Evolutionary conservation across 768 basidiomycete species (phyloP).

Genomic region (Gymnopilus junonius): DNA sequence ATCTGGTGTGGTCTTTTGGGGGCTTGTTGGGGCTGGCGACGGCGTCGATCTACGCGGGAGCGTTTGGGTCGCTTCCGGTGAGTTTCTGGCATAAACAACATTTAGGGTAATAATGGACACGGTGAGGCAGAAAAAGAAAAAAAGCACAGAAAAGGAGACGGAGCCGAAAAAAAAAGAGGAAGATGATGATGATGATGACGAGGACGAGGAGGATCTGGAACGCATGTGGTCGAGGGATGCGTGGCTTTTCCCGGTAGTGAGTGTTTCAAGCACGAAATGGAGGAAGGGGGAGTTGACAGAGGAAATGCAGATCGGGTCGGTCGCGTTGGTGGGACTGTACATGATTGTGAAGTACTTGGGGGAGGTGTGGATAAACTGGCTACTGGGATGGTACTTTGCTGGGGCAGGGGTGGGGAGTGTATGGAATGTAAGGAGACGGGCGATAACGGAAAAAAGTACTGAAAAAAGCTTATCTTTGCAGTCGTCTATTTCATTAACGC

Average conservation of each 20-base stretch:
- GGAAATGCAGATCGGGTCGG: constrained; percentile 65
- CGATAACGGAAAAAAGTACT: too few relatives aligned
- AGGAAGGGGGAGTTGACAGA: not conserved
- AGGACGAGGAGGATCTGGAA: constrained; percentile 62
- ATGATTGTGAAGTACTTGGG: constrained; percentile 75
- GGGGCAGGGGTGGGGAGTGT: constrained; percentile 67
- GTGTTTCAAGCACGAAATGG: constrained; percentile 36
- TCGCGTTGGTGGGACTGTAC: constrained; percentile 70
- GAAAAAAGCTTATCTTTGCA: constrained; percentile 28
- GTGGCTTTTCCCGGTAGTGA: constrained; percentile 76
- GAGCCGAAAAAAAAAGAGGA: constrained; percentile 32
- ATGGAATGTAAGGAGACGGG: constrained; percentile 59
- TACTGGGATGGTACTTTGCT: constrained; percentile 79
- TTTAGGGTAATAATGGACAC: not conserved
- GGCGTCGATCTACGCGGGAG: constrained; percentile 70
- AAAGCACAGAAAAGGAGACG: constrained; percentile 7
- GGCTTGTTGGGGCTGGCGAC: constrained; percentile 71
- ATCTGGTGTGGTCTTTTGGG: constrained; percentile 66
- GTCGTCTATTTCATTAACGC: constrained; percentile 56
- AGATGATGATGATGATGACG: too few relatives aligned
- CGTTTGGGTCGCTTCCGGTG: constrained; percentile 71
- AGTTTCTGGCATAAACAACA: constrained; percentile 1
- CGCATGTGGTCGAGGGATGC: constrained; percentile 71
- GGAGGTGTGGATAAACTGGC: constrained; percentile 80
- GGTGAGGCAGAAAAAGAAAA: not conserved